phyloP scores from a whole-genome alignment of 192 early-diverging fungal genomes.

The Tieghemiomyces parasiticus region DNA sequence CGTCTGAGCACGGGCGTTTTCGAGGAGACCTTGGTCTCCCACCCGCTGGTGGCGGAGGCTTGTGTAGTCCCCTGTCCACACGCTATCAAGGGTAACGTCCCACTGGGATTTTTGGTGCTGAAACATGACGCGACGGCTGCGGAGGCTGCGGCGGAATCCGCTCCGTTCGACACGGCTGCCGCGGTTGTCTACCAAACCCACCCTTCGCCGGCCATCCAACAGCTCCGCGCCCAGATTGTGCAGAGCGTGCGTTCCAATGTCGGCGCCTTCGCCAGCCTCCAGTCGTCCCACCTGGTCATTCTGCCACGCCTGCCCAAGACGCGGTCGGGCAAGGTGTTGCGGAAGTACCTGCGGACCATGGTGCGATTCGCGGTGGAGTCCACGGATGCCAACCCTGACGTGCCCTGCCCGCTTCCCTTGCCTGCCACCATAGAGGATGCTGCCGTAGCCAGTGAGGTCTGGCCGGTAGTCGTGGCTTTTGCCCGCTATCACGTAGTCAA shows the following conservation, averaged over 20 bases:
- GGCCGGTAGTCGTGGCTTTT: slow-evolving; percentile 5
- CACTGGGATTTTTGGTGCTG: slow-evolving; percentile 43
- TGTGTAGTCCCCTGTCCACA: slow-evolving; percentile 52
- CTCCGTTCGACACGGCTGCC: background rate
- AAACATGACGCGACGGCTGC: slow-evolving; percentile 15
- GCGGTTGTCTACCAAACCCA: background rate
- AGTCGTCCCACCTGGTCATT: slow-evolving; percentile 41
- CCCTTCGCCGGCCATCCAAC: background rate
- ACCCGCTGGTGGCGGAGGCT: slow-evolving; percentile 47
- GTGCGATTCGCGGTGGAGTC: slow-evolving; percentile 35
- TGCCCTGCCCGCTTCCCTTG: slow-evolving; percentile 14
- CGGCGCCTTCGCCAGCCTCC: slow-evolving; percentile 72
- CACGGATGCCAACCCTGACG: slow-evolving; percentile 17
- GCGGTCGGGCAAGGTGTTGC: slow-evolving; percentile 66
- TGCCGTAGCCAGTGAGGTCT: slow-evolving; percentile 32
- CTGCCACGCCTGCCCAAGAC: slow-evolving; percentile 72
- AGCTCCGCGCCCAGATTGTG: slow-evolving; percentile 33
- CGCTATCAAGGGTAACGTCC: slow-evolving; percentile 49
- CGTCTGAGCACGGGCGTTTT: slow-evolving; percentile 64
- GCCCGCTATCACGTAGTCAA: slow-evolving; percentile 1
- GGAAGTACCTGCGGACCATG: slow-evolving; percentile 59
- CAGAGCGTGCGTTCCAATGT: slow-evolving; percentile 46
- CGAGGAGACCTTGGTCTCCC: slow-evolving; percentile 56
- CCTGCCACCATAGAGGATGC: slow-evolving; percentile 76
- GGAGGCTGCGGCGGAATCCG: background rate